A percentile compares a stretch with the other conserved stretches of the same genome.
Conservation (phyloP, 768 basidiomycete genomes). For the Sporobolomyces roseus region DNA sequence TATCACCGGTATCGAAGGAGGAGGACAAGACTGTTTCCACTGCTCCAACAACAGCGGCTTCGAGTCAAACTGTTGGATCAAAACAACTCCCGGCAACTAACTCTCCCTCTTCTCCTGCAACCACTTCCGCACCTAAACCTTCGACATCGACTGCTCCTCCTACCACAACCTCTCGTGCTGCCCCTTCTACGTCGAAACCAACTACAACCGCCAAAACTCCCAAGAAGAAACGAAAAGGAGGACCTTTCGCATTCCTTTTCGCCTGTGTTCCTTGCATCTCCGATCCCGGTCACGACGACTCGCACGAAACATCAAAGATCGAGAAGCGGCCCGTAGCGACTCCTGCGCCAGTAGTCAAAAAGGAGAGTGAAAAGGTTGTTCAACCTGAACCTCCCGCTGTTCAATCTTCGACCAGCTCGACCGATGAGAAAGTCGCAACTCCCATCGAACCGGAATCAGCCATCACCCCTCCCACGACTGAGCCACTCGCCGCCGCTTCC, state of each 20-base stretch:
- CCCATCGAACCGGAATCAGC: slow-evolving; percentile 12
- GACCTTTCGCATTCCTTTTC: slow-evolving; percentile 17
- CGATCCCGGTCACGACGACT: slow-evolving; percentile 23
- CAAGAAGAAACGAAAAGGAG: slow-evolving; percentile 31
- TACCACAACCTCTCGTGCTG: background rate
- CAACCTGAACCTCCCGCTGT: background rate
- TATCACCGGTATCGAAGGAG: background rate
- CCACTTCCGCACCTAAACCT: too few relatives aligned
- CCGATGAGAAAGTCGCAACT: background rate
- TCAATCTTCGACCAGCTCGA: too few relatives aligned
- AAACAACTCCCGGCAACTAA: too few relatives aligned
- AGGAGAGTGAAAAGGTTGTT: slow-evolving; percentile 17
- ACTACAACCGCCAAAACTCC: background rate
- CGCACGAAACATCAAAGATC: background rate
- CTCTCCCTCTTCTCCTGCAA: too few relatives aligned
- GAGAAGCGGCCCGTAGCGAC: background rate
- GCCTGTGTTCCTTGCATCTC: slow-evolving; percentile 35
- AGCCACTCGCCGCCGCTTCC: slow-evolving; percentile 16
- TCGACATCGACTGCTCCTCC: slow-evolving; percentile 6
- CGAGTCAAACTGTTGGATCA: background rate
- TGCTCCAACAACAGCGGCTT: background rate
- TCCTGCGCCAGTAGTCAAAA: slow-evolving; percentile 9
- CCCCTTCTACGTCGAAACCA: slow-evolving; percentile 3
- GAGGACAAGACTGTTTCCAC: slow-evolving; percentile 9
- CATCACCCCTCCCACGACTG: slow-evolving; percentile 14